Evolutionary conservation across 1,284 basidiomycete species (phyloP), one percentile per base, ranked within the genome.

Genomic region (Xanthoconium separans): DNA sequence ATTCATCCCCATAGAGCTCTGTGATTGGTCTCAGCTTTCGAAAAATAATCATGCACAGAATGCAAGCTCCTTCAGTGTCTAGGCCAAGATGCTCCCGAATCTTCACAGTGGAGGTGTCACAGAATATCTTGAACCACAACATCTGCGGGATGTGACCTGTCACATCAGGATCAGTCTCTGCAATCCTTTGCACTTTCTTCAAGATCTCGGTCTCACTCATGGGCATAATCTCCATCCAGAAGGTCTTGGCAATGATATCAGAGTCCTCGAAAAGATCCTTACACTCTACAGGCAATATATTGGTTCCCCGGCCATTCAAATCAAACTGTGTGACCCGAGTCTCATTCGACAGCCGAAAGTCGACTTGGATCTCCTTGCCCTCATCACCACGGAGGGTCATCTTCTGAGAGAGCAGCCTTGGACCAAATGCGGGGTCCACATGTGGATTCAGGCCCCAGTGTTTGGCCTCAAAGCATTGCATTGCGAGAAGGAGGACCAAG

Each of bases 181-280:
- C 55, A 10, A 59, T 46, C 12, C 47, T 18, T 11, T 53, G 20
- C 0, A 62, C 63, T 16, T 15, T 53, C 15, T 47, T 20, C 29
- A 70, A 48, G 11, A 65, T 53, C 1, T 58, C 53, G 1, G 50
- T 54, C 46, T 70, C 63, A 20, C 48, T 54, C 7, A 16, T 13
- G 24, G 56, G 53, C 1, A 49, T 6, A 16, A 8, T 30, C 16
- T 67, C 61, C 16, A 55, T 48, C 60, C 61, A 66, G 27, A 44
- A 62, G 12, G 60, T 18, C 36, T 46, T 68, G 15, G 39, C 44
- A 22, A 22, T 22, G 22, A 22, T 22, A 22, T 22, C 22, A 22
- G 22, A 22, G 22, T 22, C 22, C 22, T 27, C 6, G 18, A 10
- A 9, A 11, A 50, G 22, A 0, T 29, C 18, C 8, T 50, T 13